Percentiles rank a stretch among this genome's conserved stretches.
These are phyloP conservation scores for Thinopyrum elongatum DNA, from an alignment of 176 grass and related monocot species.

Conservation along the genomic window DNA sequence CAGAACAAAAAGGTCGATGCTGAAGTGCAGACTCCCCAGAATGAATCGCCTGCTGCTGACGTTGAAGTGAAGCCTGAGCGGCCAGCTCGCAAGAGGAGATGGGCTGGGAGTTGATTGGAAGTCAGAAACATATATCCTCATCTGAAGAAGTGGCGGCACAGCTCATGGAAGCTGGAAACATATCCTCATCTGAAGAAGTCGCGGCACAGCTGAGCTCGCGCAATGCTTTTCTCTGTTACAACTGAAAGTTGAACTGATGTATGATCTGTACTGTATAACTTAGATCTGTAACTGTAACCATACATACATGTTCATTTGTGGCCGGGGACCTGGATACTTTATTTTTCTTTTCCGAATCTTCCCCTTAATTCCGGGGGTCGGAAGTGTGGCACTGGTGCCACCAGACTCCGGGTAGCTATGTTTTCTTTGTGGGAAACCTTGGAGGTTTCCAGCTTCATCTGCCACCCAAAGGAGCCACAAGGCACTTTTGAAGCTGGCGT, in stretches of 20 bases:
- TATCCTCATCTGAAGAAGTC: background rate
- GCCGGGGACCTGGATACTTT: slow-evolving; percentile 49
- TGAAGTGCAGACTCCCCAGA: slow-evolving; percentile 56
- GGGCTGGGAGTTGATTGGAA: slow-evolving; percentile 77
- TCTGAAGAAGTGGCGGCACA: slow-evolving; percentile 2
- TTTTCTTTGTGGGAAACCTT: slow-evolving; percentile 6
- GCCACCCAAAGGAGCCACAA: slow-evolving; percentile 1
- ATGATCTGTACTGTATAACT: slow-evolving; percentile 51
- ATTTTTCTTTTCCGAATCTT: background rate
- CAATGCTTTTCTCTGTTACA: slow-evolving; percentile 29
- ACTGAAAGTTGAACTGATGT: slow-evolving; percentile 41
- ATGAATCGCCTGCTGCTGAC: slow-evolving; percentile 50
- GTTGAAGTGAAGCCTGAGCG: slow-evolving; percentile 85
- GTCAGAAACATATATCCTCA: background rate
- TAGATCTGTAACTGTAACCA: slow-evolving; percentile 52
- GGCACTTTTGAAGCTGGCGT: slow-evolving; percentile 30
- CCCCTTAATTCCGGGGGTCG: background rate
- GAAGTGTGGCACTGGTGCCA: slow-evolving; percentile 29
- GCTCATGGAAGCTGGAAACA: slow-evolving; percentile 8
- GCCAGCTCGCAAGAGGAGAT: slow-evolving; percentile 90
- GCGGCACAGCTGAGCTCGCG: background rate
- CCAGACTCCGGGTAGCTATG: background rate
- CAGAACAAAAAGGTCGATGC: slow-evolving; percentile 54
- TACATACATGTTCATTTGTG: slow-evolving; percentile 39
- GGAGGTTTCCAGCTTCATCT: slow-evolving; percentile 14